These are phyloP conservation scores for Botrytis paeoniae DNA, from an alignment of 2,329 filamentous ascomycete species.

Conservation along the genomic window DNA sequence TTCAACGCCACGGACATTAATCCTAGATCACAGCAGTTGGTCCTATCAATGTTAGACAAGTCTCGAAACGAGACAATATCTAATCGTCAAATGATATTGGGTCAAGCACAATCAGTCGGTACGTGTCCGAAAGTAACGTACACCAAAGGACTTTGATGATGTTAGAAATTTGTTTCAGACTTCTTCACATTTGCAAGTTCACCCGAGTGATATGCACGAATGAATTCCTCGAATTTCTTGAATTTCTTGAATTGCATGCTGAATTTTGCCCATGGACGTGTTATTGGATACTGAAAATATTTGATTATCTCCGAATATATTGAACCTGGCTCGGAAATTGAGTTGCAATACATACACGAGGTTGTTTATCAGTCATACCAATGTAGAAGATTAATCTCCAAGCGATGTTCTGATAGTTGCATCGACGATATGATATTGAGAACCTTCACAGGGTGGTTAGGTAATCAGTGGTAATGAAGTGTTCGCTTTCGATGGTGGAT, in stretches of 20 bases:
- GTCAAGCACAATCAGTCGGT: conserved; percentile 4
- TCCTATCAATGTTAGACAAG: conserved; percentile 21
- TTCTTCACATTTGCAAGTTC: not conserved
- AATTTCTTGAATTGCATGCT: not conserved
- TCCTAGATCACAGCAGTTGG: conserved; percentile 1
- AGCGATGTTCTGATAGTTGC: not conserved
- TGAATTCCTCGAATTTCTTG: not conserved
- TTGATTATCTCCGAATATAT: not conserved
- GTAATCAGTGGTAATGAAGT: not conserved
- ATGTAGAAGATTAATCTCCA: not conserved
- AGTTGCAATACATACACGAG: not conserved
- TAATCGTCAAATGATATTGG: conserved; percentile 12
- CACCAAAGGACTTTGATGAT: not conserved
- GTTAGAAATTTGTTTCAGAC: not conserved
- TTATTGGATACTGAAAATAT: not conserved
- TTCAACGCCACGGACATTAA: conserved; percentile 13
- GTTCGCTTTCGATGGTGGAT: not conserved
- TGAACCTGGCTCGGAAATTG: not conserved
- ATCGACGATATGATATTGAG: not conserved
- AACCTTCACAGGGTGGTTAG: not conserved
- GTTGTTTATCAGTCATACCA: not conserved
- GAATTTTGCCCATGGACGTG: not conserved
- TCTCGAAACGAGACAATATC: conserved; percentile 12
- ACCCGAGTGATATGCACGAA: not conserved
- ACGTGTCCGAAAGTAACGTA: conserved; percentile 10